Evolutionary conservation across 495 filamentous ascomycete species (phyloP).

Genomic region (Xylaria telfairii): DNA sequence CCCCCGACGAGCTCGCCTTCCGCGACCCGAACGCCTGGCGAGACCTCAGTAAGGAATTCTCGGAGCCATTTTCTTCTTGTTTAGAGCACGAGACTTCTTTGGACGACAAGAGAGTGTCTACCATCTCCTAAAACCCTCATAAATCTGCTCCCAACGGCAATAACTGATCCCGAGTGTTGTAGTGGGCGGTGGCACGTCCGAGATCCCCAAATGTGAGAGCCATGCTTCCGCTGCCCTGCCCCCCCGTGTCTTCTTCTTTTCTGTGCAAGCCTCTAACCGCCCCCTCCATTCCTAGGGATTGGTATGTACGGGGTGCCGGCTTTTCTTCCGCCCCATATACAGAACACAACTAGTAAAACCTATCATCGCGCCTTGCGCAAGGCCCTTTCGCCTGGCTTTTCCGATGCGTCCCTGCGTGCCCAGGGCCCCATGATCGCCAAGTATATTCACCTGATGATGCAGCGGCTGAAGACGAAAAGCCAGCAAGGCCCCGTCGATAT

Average conservation of each 20-base stretch:
- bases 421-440: slow-evolving; percentile 50
- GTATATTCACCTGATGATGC: slow-evolving; percentile 51
- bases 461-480: slow-evolving; percentile 40
- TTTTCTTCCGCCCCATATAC: slow-evolving; percentile 27
- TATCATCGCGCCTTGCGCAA: slow-evolving; percentile 41
- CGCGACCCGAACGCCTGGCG: slow-evolving; percentile 54
- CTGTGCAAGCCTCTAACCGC: neutral
- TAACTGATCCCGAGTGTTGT: too few relatives aligned
- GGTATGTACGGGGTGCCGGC: slow-evolving; percentile 30
- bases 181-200: slow-evolving; percentile 21
- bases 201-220: slow-evolving; percentile 33
- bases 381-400: slow-evolving; percentile 53
- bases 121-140: too few relatives aligned
- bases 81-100: too few relatives aligned
- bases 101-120: too few relatives aligned
- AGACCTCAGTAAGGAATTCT: too few relatives aligned
- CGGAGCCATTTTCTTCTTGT: too few relatives aligned
- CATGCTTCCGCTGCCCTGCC: too few relatives aligned
- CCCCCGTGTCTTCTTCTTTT: neutral
- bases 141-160: too few relatives aligned
- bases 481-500: slow-evolving; percentile 36
- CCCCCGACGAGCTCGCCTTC: slow-evolving; percentile 58
- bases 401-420: slow-evolving; percentile 48
- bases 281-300: slow-evolving; percentile 11
- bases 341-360: slow-evolving; percentile 27